Evolutionary conservation across 2,329 filamentous ascomycete species (phyloP), one percentile per base, ranked within the genome.

Genomic region (Aspergillus flavus): DNA sequence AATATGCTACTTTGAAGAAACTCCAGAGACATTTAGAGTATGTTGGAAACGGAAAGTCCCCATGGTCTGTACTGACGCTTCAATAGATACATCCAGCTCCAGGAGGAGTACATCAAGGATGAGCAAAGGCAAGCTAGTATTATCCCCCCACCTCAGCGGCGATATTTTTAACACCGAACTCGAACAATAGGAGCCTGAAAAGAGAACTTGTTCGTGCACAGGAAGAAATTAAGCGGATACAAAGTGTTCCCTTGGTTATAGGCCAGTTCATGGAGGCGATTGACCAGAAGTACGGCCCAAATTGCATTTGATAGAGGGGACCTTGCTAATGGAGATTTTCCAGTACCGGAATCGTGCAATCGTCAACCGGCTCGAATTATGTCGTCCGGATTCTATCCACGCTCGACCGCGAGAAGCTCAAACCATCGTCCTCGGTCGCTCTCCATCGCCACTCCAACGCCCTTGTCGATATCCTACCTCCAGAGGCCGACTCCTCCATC

Each of bases 41-140:
- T 72, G 88, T 61, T 57, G 28, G 9, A 43, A 39, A 57, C 16
- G 32, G 23, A 55, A 65, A 34, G 28, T 58, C 26, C 9, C 28
- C 57, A 48, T 41, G 50, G 32, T 48, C 39, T 39, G 55, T 58
- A 66, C 67, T 75, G 63, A 74, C 66, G 52, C 58, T 60, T 50
- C 67, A 61, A 68, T 72, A 93, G 90, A 79, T 92, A 96, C 80
- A 97, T 98, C 78, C 93, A 97, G 81, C 86, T 99, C 72, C 95
- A 99, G 83, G 95, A 99, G 82, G 95, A 99, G 79, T 99, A 99
- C 81, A 99, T 99, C 88, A 99, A 99, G 84, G 95, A 99, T 88
- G 95, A 99, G 85, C 95, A 99, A 83, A 90, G 92, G 91, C 91
- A 81, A 61, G 77, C 46, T 57, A 21, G 23, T 12, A 7, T 4